Evolutionary conservation across 306 rosid species (phyloP).

Genomic region (Luffa aegyptiaca): DNA sequence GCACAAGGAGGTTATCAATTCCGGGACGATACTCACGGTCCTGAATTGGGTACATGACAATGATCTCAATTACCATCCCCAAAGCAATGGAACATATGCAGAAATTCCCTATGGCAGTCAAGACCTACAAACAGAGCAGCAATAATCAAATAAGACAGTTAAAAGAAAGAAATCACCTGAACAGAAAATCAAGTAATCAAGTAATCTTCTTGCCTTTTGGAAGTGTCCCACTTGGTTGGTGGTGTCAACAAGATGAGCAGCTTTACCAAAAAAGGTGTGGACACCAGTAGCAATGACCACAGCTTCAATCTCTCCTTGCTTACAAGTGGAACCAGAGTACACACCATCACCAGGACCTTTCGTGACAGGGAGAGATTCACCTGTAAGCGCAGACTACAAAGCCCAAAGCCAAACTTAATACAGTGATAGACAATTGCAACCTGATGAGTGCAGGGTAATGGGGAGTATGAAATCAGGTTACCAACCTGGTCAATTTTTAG

Average conservation of each 20-base stretch:
- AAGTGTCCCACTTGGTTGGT: constrained; percentile 99
- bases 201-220: constrained; percentile 57
- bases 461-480: background rate
- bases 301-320: constrained; percentile 98
- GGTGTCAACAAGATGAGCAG: constrained; percentile 96
- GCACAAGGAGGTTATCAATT: constrained; percentile 91
- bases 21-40: constrained; percentile 84
- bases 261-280: constrained; percentile 96
- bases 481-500: constrained; percentile 88
- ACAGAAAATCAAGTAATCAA: background rate
- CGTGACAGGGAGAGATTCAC: constrained; percentile 92
- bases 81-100: constrained; percentile 94
- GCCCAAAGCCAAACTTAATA: constrained; percentile 15
- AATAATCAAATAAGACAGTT: background rate
- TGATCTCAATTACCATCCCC: constrained; percentile 84
- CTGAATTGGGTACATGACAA: constrained; percentile 98
- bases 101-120: constrained; percentile 97
- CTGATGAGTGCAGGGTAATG: background rate
- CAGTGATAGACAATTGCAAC: background rate
- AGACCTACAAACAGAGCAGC: constrained; percentile 40
- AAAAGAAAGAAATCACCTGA: background rate
- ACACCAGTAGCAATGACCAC: constrained; percentile 98
- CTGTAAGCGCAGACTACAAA: constrained; percentile 91
- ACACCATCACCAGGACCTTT: constrained; percentile 99
- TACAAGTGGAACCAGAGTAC: constrained; percentile 97